Evolutionary conservation across 768 basidiomycete genomes (phyloP).

Genomic region (Pulveroboletus sp.): DNA sequence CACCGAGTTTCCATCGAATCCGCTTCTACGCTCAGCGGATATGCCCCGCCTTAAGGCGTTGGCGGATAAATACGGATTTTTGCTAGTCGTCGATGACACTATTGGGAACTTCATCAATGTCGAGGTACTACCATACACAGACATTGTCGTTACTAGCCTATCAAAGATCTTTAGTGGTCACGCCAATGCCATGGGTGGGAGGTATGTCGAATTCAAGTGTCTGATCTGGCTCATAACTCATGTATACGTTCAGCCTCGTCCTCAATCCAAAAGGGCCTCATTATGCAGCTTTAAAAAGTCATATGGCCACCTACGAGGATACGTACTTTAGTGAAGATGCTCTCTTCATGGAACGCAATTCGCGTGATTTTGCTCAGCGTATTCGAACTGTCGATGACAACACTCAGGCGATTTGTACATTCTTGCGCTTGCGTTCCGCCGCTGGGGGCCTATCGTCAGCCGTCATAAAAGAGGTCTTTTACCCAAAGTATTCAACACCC

Average conservation of each 20-base stretch:
- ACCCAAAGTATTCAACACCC: conserved; percentile 78
- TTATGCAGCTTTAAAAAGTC: conserved; percentile 60
- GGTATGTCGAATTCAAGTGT: conserved; percentile 45
- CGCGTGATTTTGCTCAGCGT: conserved; percentile 81
- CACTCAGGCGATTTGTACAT: conserved; percentile 76
- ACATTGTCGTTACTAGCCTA: conserved; percentile 87
- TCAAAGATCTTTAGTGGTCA: conserved; percentile 95
- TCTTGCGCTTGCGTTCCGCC: conserved; percentile 58
- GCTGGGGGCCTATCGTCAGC: conserved; percentile 33
- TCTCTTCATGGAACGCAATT: conserved; percentile 97
- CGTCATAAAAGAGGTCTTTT: conserved; percentile 79
- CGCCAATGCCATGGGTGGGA: conserved; percentile 96
- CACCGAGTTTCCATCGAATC: conserved; percentile 95
- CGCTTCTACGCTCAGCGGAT: conserved; percentile 81
- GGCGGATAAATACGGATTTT: conserved; percentile 85
- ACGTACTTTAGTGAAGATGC: conserved; percentile 87
- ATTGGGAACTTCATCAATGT: conserved; percentile 94
- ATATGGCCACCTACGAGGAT: conserved; percentile 72
- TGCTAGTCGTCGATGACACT: conserved; percentile 90
- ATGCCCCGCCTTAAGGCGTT: conserved; percentile 67
- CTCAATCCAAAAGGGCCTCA: conserved; percentile 75
- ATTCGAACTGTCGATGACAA: conserved; percentile 76
- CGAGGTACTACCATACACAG: conserved; percentile 78
- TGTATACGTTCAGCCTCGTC: conserved; percentile 55
- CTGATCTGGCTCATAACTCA: not conserved